Evolutionary conservation across 1,284 basidiomycete species (phyloP), one percentile per base, ranked within the genome.

Genomic region (Microbotryum lychnidis-dioicae): DNA sequence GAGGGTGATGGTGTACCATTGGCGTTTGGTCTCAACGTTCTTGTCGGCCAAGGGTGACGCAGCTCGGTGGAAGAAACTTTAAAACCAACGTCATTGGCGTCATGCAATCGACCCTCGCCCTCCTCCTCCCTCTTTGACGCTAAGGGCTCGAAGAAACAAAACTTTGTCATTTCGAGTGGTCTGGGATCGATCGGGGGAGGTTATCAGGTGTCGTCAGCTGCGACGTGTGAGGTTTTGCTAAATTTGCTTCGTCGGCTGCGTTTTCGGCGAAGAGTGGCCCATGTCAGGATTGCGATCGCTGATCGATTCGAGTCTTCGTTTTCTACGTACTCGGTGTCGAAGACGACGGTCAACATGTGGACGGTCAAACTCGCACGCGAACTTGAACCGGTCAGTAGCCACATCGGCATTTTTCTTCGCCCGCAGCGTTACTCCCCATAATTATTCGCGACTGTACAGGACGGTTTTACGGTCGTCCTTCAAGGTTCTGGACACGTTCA

Each of bases 331-430:
- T 50, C 66, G 21, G 55, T 60, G 23, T 57, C 56, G 46, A 68
- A 68, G 47, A 57, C 60, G 1, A 64, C 64, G 0, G 47, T 65
- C 37, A 61, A 68, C 59, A 68, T 68, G 66, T 60, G 47, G 44
- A 54, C 57, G 7, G 54, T 61, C 59, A 68, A 68, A 52, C 56
- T 65, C 3, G 56, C 61, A 1, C 45, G 52, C 5, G 63, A 65
- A 50, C 60, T 68, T 46, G 60, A 37, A 49, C 20, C 48, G n/a
- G 48, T 49, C n/a, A 49, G 48, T 42, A 42, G 37, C 37, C 37
- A 12, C 14, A 12, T 3, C 1, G 21, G 20, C 10, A 49, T 7
- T 10, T 27, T 5, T 49, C 21, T 4, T 12, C 10, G 48, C 14
- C 25, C 10, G n/a, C 16, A n/a, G 20, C 20, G 48, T 49, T 27